Evolutionary conservation across 2,329 filamentous ascomycete genomes (phyloP).

Genomic region (Aspergillus japonicus): DNA sequence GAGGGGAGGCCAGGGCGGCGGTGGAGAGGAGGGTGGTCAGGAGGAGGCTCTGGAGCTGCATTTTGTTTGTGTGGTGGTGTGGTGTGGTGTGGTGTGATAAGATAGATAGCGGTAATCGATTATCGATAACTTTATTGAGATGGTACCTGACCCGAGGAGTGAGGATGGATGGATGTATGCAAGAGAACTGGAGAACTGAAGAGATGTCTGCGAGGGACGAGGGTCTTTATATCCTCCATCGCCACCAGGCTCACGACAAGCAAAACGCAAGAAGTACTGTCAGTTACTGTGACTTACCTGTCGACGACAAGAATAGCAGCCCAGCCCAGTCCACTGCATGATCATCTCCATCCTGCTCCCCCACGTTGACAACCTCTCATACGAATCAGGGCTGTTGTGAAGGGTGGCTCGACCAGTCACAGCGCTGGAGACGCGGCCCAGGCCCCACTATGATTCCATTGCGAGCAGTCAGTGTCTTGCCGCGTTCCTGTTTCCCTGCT

Average conservation of each 20-base stretch:
- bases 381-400: not conserved
- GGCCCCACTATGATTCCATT: not conserved
- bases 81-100: not conserved
- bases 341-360: not conserved
- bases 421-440: not conserved
- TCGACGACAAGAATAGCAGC: not conserved
- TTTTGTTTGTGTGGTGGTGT: constrained; percentile 16
- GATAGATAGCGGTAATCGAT: not conserved
- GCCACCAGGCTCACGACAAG: not conserved
- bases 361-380: not conserved
- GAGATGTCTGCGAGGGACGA: not conserved
- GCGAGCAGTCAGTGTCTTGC: too few relatives aligned
- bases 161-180: not conserved
- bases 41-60: constrained; percentile 26
- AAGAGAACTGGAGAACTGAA: not conserved
- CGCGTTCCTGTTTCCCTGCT: not conserved
- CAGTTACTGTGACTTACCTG: not conserved
- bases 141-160: not conserved
- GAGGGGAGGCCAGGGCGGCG: constrained; percentile 18
- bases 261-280: too few relatives aligned
- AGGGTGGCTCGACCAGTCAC: not conserved
- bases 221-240: not conserved
- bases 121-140: not conserved
- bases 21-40: constrained; percentile 25
- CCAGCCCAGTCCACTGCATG: too few relatives aligned